These are phyloP conservation scores for Jacaranda mimosifolia DNA, from an alignment of 257 asterid species.

Conservation along the genomic window DNA sequence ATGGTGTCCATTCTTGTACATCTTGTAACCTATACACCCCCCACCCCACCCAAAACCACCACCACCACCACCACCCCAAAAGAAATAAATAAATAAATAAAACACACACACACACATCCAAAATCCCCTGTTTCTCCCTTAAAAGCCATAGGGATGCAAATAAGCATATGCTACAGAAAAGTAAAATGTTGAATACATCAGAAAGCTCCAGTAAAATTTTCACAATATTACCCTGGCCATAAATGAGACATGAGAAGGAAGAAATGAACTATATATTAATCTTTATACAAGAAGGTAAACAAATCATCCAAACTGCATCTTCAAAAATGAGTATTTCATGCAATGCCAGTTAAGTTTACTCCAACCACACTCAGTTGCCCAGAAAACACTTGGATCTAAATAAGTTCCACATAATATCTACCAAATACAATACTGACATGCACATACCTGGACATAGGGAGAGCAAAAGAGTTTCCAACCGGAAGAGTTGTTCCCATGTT, in stretches of 20 bases:
- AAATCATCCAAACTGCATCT: not conserved
- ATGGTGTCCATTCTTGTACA: too few relatives aligned
- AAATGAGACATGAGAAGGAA: not conserved
- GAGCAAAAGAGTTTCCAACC: conserved; percentile 61
- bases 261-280: conserved; percentile 7
- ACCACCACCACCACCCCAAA: too few relatives aligned
- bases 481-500: conserved; percentile 58
- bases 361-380: conserved; percentile 27
- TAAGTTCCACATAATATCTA: conserved; percentile 6
- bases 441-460: conserved; percentile 67
- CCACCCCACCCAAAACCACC: too few relatives aligned
- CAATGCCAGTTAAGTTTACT: conserved; percentile 1
- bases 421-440: conserved; percentile 14
- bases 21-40: too few relatives aligned
- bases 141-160: not conserved
- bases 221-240: conserved; percentile 7
- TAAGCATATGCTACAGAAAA: not conserved
- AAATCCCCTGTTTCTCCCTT: not conserved
- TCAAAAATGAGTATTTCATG: conserved; percentile 10
- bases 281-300: not conserved
- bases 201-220: conserved; percentile 3
- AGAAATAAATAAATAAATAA: too few relatives aligned
- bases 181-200: not conserved
- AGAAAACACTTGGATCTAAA: not conserved
- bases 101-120: too few relatives aligned